phyloP scores from a whole-genome alignment of 2,329 filamentous ascomycete species.

The Colletotrichum truncatum region DNA sequence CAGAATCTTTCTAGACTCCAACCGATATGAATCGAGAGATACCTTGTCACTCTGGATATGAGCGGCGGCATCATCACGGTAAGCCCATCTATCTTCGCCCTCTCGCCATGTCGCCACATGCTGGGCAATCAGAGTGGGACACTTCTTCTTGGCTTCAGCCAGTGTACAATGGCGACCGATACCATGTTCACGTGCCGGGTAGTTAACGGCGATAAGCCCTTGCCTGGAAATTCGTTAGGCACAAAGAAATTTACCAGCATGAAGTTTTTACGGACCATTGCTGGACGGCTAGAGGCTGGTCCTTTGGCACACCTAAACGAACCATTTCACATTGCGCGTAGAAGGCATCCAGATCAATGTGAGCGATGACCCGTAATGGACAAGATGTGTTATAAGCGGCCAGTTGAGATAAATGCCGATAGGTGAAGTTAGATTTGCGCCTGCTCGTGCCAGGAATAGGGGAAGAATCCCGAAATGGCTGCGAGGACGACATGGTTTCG shows the following conservation, averaged over 20 bases:
- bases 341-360: constrained; percentile 96
- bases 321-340: constrained; percentile 98
- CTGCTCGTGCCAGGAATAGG: constrained; percentile 13
- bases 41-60: constrained; percentile 92
- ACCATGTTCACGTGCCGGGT: constrained; percentile 83
- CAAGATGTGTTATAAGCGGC: constrained; percentile 75
- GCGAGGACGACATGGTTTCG: constrained; percentile 30
- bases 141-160: constrained; percentile 85
- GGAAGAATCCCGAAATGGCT: constrained; percentile 27
- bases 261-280: constrained; percentile 71
- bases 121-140: constrained; percentile 84
- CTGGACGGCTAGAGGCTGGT: constrained; percentile 88
- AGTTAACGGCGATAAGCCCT: constrained; percentile 95
- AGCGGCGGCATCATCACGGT: constrained; percentile 81
- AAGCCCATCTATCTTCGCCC: constrained; percentile 91
- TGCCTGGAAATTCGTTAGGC: constrained; percentile 64
- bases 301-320: constrained; percentile 76
- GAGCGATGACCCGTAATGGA: constrained; percentile 86
- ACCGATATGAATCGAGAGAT: constrained; percentile 89
- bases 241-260: neutral
- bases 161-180: constrained; percentile 83
- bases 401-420: constrained; percentile 82
- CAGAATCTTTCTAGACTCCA: constrained; percentile 85
- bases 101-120: constrained; percentile 97
- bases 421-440: constrained; percentile 77